Evolutionary conservation across 1,284 basidiomycete genomes (phyloP).

Genomic region (Peniophora sp.): DNA sequence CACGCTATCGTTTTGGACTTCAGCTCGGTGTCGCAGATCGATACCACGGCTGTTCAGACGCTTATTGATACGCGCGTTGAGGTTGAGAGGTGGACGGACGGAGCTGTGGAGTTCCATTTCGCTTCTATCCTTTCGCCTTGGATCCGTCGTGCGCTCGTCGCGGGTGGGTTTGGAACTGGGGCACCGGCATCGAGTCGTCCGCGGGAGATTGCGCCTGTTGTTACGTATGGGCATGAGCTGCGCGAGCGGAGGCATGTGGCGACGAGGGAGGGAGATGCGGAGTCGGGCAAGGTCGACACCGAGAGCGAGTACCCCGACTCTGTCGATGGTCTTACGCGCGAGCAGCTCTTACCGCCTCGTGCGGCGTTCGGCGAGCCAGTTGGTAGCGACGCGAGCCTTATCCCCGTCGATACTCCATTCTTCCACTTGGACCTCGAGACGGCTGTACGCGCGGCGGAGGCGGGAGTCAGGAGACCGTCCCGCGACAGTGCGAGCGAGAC

Average conservation of each 20-base stretch:
- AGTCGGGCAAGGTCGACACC: constrained; percentile 14
- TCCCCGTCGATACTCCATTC: constrained; percentile 64
- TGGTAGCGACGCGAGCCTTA: constrained; percentile 23
- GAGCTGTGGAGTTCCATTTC: constrained; percentile 86
- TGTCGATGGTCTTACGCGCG: constrained; percentile 4
- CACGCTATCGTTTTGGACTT: constrained; percentile 92
- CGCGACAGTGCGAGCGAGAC: background rate
- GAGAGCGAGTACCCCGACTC: constrained; percentile 11
- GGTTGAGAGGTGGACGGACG: constrained; percentile 83
- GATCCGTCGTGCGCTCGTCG: constrained; percentile 85
- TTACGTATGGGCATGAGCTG: constrained; percentile 45
- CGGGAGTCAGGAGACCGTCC: constrained; percentile 3
- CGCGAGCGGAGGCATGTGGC: constrained; percentile 6
- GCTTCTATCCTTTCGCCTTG: constrained; percentile 86
- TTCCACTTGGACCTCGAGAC: constrained; percentile 80
- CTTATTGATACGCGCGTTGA: constrained; percentile 84
- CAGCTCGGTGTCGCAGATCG: constrained; percentile 75
- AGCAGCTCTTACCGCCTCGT: constrained; percentile 3
- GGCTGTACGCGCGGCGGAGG: constrained; percentile 69
- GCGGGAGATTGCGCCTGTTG: constrained; percentile 68
- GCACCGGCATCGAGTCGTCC: constrained; percentile 31
- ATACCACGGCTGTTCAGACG: constrained; percentile 87
- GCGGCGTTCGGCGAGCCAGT: constrained; percentile 17
- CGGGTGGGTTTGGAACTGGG: constrained; percentile 79
- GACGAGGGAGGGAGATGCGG: constrained; percentile 1